A percentile compares a stretch with the other conserved stretches of the same genome.
phyloP scores from a whole-genome alignment of 805 yeast genomes.

The Barnettozyma salicaria region DNA sequence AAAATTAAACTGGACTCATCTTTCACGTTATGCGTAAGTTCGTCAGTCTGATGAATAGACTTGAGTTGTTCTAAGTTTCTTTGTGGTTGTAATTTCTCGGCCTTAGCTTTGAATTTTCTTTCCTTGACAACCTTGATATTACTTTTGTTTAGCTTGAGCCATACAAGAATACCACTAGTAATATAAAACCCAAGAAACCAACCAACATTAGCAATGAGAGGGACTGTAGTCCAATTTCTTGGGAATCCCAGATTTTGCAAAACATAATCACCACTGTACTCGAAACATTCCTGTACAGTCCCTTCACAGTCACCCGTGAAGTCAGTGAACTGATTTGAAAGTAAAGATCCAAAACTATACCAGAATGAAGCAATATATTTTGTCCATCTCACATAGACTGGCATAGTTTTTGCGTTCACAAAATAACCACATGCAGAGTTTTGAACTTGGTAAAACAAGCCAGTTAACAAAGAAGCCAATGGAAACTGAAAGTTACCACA shows the following conservation, averaged over 20 bases:
- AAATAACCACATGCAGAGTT: slow-evolving; percentile 79
- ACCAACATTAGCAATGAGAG: slow-evolving; percentile 52
- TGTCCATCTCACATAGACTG: slow-evolving; percentile 80
- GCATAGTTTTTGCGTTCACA: slow-evolving; percentile 64
- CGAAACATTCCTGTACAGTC: slow-evolving; percentile 35
- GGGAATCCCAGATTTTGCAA: slow-evolving; percentile 56
- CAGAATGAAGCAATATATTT: slow-evolving; percentile 67
- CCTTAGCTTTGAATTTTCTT: slow-evolving; percentile 3
- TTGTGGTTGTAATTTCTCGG: too few relatives aligned
- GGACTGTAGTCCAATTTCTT: slow-evolving; percentile 56
- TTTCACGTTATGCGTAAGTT: background rate
- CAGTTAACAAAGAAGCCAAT: slow-evolving; percentile 16
- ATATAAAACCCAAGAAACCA: slow-evolving; percentile 53
- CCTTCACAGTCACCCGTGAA: slow-evolving; percentile 60
- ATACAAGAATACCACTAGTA: slow-evolving; percentile 41
- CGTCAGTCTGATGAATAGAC: too few relatives aligned
- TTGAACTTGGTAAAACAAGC: slow-evolving; percentile 38
- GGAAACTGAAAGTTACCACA: slow-evolving; percentile 19
- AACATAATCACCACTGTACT: slow-evolving; percentile 50
- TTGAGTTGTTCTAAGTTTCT: too few relatives aligned
- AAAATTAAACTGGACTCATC: slow-evolving; percentile 7
- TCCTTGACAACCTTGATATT: slow-evolving; percentile 19
- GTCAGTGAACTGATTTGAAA: slow-evolving; percentile 56
- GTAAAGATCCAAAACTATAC: slow-evolving; percentile 65
- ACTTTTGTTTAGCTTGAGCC: slow-evolving; percentile 34